Base-by-base conservation (phyloP, 2,329 filamentous ascomycete genomes). In the Drechslera avenae region DNA sequence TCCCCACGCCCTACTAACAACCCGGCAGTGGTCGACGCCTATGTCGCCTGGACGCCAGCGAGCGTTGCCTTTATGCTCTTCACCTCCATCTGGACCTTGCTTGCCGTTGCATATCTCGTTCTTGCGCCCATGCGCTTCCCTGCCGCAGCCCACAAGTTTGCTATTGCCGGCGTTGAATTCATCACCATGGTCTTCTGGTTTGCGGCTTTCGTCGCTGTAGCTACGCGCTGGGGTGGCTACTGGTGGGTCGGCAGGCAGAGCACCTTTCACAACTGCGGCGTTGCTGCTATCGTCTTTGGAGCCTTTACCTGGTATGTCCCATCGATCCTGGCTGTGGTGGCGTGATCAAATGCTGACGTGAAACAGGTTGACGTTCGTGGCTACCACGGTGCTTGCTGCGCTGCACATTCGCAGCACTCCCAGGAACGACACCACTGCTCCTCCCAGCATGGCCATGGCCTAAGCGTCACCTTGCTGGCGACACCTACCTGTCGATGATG, bases 121-220 rank as follows among this genome's bases (percentile, higher is more conserved):
- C 57, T 94, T 30, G 79, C 86, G 2, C 90, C 90, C 0, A 77
- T 83, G 30, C 86, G 86, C 74, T 79, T 86, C 66, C 71, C 67
- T 30, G 54, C 46, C 3, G 66, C 86, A 10, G 88, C 89, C 60
- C 86, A 93, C 75, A 83, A 81, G 50, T 83, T 84, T 42, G 84
- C 81, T 36, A 85, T 91, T 17, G 77, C 89, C n/a, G 86, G 67
- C 1, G 80, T 90, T 23, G 89, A 95, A 67, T 79, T 79, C 49
- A 58, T 93, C 17, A 94, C 91, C 32, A 86, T 88, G 76, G 80
- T 96, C 52, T 96, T 96, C 79, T 96, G 91, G 91, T 95, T 97
- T 69, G 87, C 89, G 0, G 90, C 90, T 8, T 88, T 90, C 64
- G 86, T 95, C 59, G 90, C 90, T 1, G 76, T 92, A 4, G 91